These are phyloP conservation scores for Nakaseomyces uthaithaninus DNA, from an alignment of 1,139 yeast genomes.

Conservation along the genomic window DNA sequence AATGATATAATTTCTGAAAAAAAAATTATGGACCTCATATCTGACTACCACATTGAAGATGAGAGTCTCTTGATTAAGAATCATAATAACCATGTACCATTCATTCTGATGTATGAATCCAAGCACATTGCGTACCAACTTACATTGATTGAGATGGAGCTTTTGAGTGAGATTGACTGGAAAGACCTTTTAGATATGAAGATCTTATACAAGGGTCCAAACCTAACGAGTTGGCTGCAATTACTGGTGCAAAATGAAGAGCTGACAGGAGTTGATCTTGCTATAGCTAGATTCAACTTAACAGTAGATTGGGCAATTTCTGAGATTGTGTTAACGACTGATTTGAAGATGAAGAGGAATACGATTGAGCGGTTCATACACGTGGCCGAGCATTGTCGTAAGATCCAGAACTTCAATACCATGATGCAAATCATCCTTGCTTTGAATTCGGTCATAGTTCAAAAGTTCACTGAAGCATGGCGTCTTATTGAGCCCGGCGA, in stretches of 20 bases:
- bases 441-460: conserved; percentile 62
- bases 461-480: conserved; percentile 68
- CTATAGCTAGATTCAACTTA: conserved; percentile 79
- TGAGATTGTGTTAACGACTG: conserved; percentile 65
- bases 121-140: conserved; percentile 64
- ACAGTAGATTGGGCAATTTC: conserved; percentile 91
- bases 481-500: conserved; percentile 45
- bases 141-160: conserved; percentile 79
- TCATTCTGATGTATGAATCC: conserved; percentile 65
- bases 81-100: conserved; percentile 56
- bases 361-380: conserved; percentile 77
- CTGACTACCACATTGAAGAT: conserved; percentile 24
- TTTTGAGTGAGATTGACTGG: conserved; percentile 85
- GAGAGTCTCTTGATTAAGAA: conserved; percentile 22
- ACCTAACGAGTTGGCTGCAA: conserved; percentile 83
- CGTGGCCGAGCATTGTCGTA: conserved; percentile 64
- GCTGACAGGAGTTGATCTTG: conserved; percentile 69
- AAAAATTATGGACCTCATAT: conserved; percentile 22
- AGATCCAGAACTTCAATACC: conserved; percentile 76
- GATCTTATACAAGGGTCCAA: conserved; percentile 60
- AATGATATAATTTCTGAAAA: conserved; percentile 12
- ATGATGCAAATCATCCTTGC: conserved; percentile 83
- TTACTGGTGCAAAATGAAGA: conserved; percentile 54
- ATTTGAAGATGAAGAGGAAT: conserved; percentile 49
- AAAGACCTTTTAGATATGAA: conserved; percentile 71